Evolutionary conservation across 495 filamentous ascomycete genomes (phyloP).

Genomic region (Penicillium lividum): DNA sequence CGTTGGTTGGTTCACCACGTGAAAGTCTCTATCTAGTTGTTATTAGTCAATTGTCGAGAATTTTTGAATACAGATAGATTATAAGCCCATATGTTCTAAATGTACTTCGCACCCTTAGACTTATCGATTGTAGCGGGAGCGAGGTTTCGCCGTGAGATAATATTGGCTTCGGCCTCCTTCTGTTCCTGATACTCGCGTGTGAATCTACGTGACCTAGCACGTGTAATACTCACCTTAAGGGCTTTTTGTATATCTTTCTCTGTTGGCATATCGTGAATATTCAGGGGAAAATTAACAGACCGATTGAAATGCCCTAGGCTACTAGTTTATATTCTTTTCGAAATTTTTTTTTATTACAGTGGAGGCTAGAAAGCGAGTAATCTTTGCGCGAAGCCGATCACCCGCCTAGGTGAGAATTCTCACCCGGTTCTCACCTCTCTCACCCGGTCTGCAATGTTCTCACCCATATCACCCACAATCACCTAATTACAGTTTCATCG

Average conservation of each 20-base stretch:
- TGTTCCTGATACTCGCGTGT: conserved; percentile 20
- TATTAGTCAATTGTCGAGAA: background rate
- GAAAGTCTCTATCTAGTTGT: conserved; percentile 20
- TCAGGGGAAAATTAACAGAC: background rate
- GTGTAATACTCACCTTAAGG: conserved; percentile 17
- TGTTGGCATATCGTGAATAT: conserved; percentile 2
- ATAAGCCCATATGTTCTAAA: conserved; percentile 20
- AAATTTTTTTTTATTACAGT: too few species aligned
- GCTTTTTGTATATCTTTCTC: conserved; percentile 8
- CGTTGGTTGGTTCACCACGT: conserved; percentile 3
- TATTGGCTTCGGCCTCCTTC: conserved; percentile 18
- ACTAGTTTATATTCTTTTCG: background rate
- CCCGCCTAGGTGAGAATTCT: too few species aligned
- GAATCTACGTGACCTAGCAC: conserved; percentile 24
- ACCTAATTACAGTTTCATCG: too few species aligned
- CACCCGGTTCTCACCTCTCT: too few species aligned
- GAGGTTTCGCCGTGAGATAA: conserved; percentile 13
- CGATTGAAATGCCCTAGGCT: background rate
- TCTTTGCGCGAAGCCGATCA: too few species aligned
- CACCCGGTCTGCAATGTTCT: too few species aligned
- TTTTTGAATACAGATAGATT: background rate
- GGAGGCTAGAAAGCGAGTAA: too few species aligned
- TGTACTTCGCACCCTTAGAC: conserved; percentile 15
- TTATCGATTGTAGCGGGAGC: conserved; percentile 23
- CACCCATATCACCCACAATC: too few species aligned